Base-by-base conservation (phyloP, 225 moss, liverwort and hornwort genomes). In the Neckera pumila region DNA sequence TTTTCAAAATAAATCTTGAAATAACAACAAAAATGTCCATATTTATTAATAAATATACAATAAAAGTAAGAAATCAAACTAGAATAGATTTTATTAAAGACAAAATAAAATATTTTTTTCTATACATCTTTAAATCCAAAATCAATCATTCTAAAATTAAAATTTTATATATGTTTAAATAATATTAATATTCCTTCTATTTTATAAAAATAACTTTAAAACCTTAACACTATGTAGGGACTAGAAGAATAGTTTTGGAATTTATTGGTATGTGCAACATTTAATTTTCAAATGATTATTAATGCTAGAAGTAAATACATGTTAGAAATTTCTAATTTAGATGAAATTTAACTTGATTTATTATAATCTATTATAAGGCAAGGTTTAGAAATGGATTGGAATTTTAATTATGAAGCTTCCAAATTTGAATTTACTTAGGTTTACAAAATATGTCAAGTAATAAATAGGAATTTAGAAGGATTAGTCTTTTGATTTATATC, bases 251-350 rank as follows among this genome's bases (percentile, higher is more conserved):
- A 51, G 5, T 21, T 76, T 51, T n/a, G 1, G 1, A 40, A 17
- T 28, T 59, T 80, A 30, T 19, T 40, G 8, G 0, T 80, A 59
- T 30, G 5, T 3, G 20, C 5, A 28, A 40, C 1, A 59, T 30
- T 30, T 3, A 13, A 43, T 28, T 28, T 33, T 62, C 14, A 8
- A 33, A 21, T 21, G 31, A 45, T 6, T 59, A 3, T 12, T 8
- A 38, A 12, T 2, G 0, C 0, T 12, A 7, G 5, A 40, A 57
- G 2, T 40, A 27, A 49, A 26, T 26, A 17, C 4, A 7, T 0
- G 7, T 40, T 30, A 11, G 12, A 9, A 60, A 43, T 28, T 61
- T 2, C 8, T 38, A 20, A 42, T 28, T 19, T 80, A 19, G 17
- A 42, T 60, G 3, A 80, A 61, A 28, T 8, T 7, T 16, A 15